phyloP scores from a whole-genome alignment of 2,329 filamentous ascomycete genomes.

The Penicillium sp. region DNA sequence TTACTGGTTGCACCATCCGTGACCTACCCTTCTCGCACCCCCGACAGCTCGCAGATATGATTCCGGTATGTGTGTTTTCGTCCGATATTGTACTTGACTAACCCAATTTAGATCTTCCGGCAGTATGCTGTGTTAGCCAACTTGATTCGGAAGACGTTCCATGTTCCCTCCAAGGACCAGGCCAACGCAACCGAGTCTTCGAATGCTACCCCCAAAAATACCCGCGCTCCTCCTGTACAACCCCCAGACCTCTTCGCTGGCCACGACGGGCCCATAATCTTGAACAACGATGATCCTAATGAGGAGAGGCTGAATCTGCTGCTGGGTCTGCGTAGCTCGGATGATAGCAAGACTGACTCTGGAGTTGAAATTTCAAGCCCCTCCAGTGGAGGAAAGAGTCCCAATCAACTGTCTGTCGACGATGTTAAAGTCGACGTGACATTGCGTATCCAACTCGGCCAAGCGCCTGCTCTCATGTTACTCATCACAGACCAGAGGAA shows the following conservation, averaged over 20 bases:
- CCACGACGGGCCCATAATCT: constrained; percentile 20
- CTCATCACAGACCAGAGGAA: constrained; percentile 32
- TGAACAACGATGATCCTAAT: constrained; percentile 44
- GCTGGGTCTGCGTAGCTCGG: constrained; percentile 23
- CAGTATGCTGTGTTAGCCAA: constrained; percentile 45
- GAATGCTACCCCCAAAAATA: constrained; percentile 2
- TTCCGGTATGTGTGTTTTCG: constrained; percentile 35
- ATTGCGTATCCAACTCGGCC: constrained; percentile 39
- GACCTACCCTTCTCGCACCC: constrained; percentile 48
- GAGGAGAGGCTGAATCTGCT: constrained; percentile 59
- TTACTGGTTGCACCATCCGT: constrained; percentile 40
- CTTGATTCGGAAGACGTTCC: constrained; percentile 39
- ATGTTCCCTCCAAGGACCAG: constrained; percentile 18
- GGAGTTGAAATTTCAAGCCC: neutral
- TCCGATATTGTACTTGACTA: constrained; percentile 3
- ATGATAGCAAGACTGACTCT: neutral
- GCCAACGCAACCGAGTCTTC: constrained; percentile 6
- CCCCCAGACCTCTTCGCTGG: constrained; percentile 13
- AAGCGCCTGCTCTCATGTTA: constrained; percentile 39
- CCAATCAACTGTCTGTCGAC: constrained; percentile 8
- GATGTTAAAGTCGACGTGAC: constrained; percentile 40
- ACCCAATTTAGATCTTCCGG: constrained; percentile 36
- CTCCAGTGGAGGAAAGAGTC: neutral
- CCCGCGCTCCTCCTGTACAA: constrained; percentile 4
- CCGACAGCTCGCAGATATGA: constrained; percentile 43